Evolutionary conservation across 495 filamentous ascomycete species (phyloP).

Genomic region (Tirmania nivea): DNA sequence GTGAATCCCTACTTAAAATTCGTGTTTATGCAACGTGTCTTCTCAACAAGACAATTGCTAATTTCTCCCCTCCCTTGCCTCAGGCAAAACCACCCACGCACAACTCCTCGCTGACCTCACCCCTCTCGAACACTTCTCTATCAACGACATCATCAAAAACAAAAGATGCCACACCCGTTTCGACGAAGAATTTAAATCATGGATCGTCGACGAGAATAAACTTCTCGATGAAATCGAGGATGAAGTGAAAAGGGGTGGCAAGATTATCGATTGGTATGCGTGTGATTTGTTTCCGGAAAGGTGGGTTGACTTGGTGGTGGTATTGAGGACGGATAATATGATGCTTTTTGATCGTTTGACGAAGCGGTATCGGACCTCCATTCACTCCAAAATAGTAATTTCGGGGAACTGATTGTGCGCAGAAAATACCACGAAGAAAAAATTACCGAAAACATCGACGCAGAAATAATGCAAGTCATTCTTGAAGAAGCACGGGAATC

Average conservation of each 20-base stretch:
- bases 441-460: slow-evolving; percentile 85
- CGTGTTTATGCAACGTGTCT: background rate
- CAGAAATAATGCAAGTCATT: slow-evolving; percentile 92
- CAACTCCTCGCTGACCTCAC: slow-evolving; percentile 51
- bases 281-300: slow-evolving; percentile 86
- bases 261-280: slow-evolving; percentile 93
- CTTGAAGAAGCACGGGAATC: slow-evolving; percentile 72
- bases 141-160: slow-evolving; percentile 81
- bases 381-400: background rate
- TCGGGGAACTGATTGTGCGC: background rate
- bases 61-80: background rate
- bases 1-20: background rate
- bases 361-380: slow-evolving; percentile 29
- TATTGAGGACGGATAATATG: slow-evolving; percentile 57
- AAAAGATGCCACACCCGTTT: slow-evolving; percentile 60
- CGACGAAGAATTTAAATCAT: slow-evolving; percentile 64
- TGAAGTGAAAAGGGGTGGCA: slow-evolving; percentile 56
- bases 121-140: slow-evolving; percentile 60
- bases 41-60: background rate
- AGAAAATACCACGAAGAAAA: slow-evolving; percentile 68
- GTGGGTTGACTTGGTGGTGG: slow-evolving; percentile 90
- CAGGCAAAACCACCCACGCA: slow-evolving; percentile 75
- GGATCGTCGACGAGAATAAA: slow-evolving; percentile 95
- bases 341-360: slow-evolving; percentile 69
- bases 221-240: slow-evolving; percentile 77